phyloP scores from a whole-genome alignment of 2,329 filamentous ascomycete genomes.

The Hypocrella siamensis region DNA sequence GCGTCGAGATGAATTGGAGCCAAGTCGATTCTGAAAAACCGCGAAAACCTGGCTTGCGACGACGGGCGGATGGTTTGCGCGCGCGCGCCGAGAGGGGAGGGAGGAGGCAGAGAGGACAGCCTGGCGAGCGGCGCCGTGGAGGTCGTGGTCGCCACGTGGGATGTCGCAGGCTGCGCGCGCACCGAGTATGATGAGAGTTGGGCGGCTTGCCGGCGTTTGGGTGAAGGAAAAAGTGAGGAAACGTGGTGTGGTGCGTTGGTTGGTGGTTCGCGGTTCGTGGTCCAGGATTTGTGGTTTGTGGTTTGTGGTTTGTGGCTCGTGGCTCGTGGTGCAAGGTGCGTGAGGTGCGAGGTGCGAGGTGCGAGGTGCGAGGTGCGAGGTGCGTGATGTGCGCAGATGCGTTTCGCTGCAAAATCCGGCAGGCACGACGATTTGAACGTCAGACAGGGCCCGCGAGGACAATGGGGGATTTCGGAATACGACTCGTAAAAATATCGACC shows the following conservation, averaged over 20 bases:
- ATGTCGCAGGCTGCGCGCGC: too few relatives aligned
- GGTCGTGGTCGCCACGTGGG: background rate
- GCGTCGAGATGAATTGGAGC: background rate
- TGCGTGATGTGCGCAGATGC: background rate
- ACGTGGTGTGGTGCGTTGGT: too few relatives aligned
- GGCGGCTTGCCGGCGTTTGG: too few relatives aligned
- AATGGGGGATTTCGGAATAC: constrained; percentile 1
- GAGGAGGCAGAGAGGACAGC: background rate
- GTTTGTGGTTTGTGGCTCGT: too few relatives aligned
- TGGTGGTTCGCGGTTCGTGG: too few relatives aligned
- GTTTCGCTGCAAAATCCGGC: background rate
- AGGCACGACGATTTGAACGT: background rate
- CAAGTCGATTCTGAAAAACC: background rate
- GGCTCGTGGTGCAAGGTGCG: too few relatives aligned
- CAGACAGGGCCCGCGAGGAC: background rate
- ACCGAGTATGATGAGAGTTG: background rate
- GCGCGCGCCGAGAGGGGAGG: background rate
- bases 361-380: too few relatives aligned
- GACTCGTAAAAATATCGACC: background rate
- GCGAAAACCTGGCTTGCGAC: background rate
- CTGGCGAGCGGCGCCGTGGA: background rate
- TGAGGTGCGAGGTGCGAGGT: too few relatives aligned
- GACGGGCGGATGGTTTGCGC: background rate
- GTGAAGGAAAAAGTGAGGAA: too few relatives aligned
- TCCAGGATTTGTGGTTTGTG: too few relatives aligned